phyloP scores from a whole-genome alignment of 768 basidiomycete genomes.

The Cystobasidium onofrii region DNA sequence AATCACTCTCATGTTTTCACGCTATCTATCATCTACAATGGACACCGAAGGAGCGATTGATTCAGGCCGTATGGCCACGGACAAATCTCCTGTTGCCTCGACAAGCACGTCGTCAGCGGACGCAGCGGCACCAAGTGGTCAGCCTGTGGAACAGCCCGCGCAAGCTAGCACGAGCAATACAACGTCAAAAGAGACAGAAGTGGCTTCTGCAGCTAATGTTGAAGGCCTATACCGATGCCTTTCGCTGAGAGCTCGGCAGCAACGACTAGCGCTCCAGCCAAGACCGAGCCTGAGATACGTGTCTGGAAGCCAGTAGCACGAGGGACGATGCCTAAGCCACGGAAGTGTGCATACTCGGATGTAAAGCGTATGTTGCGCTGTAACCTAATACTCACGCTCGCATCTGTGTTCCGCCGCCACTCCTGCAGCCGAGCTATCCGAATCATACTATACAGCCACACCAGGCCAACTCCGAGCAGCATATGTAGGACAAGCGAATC shows the following conservation, averaged over 20 bases:
- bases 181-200: too few species aligned
- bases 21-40: too few species aligned
- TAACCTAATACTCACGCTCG: too few species aligned
- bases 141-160: too few species aligned
- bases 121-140: background rate
- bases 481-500: constrained; percentile 9
- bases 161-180: too few species aligned
- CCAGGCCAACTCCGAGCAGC: constrained; percentile 25
- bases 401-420: too few species aligned
- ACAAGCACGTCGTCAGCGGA: constrained; percentile 7
- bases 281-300: background rate
- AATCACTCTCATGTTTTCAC: background rate
- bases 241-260: background rate
- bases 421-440: constrained; percentile 25
- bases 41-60: background rate
- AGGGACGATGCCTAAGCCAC: constrained; percentile 2
- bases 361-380: too few species aligned
- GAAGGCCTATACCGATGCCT: background rate
- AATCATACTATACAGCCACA: constrained; percentile 29
- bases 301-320: constrained; percentile 11
- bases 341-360: too few species aligned
- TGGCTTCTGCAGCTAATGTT: too few species aligned
- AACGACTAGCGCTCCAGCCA: background rate
- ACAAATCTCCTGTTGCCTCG: background rate
- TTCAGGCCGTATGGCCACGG: background rate